Evolutionary conservation across 768 basidiomycete genomes (phyloP), one percentile per base, ranked within the genome.

Genomic region (Goffeauzyma gilvescens): DNA sequence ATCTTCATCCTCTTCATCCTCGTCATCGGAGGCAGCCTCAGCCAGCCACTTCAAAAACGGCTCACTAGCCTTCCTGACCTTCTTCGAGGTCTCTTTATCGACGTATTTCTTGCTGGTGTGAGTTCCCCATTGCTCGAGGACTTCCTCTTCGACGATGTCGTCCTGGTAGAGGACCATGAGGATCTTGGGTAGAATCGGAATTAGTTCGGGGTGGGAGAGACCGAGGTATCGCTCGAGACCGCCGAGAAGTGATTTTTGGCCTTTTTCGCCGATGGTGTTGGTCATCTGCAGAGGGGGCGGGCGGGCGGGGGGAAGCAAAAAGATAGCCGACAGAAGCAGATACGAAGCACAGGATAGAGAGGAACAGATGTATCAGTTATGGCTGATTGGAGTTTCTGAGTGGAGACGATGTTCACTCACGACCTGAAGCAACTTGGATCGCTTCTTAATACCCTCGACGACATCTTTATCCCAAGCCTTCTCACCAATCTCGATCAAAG

Each of bases 91-190:
- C 21, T 95, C 87, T 66, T 81, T 86, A 65, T 90, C 83, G 33
- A 87, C 82, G 58, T 85, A 90, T 68, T 95, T 93, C 72, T 81
- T 90, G 67, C 79, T 83, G 59, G 87, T 84, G 54, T 90, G 87
- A 4, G 84, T 90, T 7, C 87, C 87, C 90, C 87, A 95, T 50
- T 87, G 76, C 8, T 71, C 75, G 38, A 89, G 69, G 5, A 90
- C 72, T 20, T 84, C 85, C 62, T 98, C 93, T 6, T 95, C 87
- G 40, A 98, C 67, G 14, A 96, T 69, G 53, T 96, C 93, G 30
- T 69, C 73, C 63, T 96, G 87, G 63, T 95, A 98, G 54, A 93
- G 73, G 10, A 65, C 74, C 89, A 96, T 95, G 47, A 98, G 71
- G 51, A 93, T 76, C 64, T 90, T 90, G 14, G 89, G 86, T 9